Percentiles rank a stretch among this genome's conserved stretches.
Conservation (phyloP, 192 early-diverging fungal genomes). For the Backusella sp. region DNA sequence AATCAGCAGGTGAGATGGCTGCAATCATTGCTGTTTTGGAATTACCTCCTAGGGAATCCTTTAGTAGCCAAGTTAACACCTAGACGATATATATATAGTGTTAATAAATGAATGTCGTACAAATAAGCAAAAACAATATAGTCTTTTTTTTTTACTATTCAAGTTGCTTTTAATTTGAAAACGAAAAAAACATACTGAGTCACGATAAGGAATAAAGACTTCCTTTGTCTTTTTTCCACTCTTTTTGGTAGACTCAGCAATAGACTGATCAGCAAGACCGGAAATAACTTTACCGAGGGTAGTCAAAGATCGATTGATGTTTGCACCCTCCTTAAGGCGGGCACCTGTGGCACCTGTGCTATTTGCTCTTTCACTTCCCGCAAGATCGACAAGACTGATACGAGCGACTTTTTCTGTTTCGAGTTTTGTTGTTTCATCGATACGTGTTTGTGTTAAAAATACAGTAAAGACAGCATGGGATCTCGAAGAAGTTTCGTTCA, state of each 20-base stretch:
- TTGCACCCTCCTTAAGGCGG: conserved; percentile 88
- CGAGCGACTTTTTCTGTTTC: conserved; percentile 74
- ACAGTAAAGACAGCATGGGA: conserved; percentile 86
- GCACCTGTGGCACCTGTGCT: conserved; percentile 81
- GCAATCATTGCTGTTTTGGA: conserved; percentile 84
- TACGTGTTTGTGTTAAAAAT: conserved; percentile 63
- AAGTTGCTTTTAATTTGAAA: neutral
- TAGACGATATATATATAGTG: conserved; percentile 50
- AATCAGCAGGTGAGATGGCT: conserved; percentile 73
- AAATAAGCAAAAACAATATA: neutral
- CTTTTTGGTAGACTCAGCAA: conserved; percentile 29
- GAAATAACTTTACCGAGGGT: conserved; percentile 95
- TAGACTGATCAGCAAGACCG: conserved; percentile 75
- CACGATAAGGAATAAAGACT: conserved; percentile 84
- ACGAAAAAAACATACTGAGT: conserved; percentile 61
- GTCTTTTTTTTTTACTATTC: neutral
- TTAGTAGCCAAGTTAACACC: conserved; percentile 60
- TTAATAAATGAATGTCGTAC: conserved; percentile 25
- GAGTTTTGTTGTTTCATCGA: conserved; percentile 47
- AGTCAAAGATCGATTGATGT: conserved; percentile 92
- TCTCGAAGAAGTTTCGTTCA: conserved; percentile 91
- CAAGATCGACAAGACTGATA: conserved; percentile 86
- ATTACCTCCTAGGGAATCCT: conserved; percentile 83
- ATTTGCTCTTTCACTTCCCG: conserved; percentile 92
- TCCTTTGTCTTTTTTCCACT: conserved; percentile 44